phyloP scores from a whole-genome alignment of 257 asterid genomes.

The Misopates orontium region DNA sequence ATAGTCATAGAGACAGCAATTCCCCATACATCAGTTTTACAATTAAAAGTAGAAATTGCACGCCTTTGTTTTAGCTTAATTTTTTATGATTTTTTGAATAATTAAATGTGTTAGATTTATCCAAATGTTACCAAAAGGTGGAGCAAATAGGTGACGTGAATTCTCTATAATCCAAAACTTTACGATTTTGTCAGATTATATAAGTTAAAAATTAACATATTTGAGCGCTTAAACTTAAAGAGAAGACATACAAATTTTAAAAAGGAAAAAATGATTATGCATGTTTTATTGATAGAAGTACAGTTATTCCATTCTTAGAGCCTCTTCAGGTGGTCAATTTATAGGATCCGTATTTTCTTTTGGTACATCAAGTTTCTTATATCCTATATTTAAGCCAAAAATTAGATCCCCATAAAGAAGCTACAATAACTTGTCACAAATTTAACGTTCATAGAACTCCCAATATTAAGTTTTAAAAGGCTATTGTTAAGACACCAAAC shows the following conservation, averaged over 20 bases:
- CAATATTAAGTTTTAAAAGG: slow-evolving; percentile 3
- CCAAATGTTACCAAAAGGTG: slow-evolving; percentile 14
- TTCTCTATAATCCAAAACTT: slow-evolving; percentile 19
- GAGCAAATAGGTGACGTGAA: slow-evolving; percentile 1
- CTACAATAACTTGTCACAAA: too few relatives aligned
- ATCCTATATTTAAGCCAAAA: too few relatives aligned
- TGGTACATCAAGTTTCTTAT: too few relatives aligned
- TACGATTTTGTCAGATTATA: not conserved
- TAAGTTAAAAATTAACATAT: too few relatives aligned
- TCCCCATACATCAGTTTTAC: not conserved
- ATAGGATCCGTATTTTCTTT: too few relatives aligned
- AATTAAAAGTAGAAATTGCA: slow-evolving; percentile 13
- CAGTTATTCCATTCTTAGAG: too few relatives aligned
- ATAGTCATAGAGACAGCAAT: not conserved
- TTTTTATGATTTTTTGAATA: not conserved
- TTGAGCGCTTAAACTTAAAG: too few relatives aligned
- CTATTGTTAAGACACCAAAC: slow-evolving; percentile 1
- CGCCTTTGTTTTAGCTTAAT: slow-evolving; percentile 17
- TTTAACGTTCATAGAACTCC: not conserved
- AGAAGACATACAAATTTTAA: too few relatives aligned
- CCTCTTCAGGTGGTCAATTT: too few relatives aligned
- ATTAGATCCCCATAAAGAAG: too few relatives aligned
- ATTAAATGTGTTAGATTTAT: not conserved
- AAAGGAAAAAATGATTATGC: too few relatives aligned
- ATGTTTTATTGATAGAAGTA: too few relatives aligned